Base-by-base conservation (phyloP, 1,284 basidiomycete genomes). In the Cerioporus squamosus region DNA sequence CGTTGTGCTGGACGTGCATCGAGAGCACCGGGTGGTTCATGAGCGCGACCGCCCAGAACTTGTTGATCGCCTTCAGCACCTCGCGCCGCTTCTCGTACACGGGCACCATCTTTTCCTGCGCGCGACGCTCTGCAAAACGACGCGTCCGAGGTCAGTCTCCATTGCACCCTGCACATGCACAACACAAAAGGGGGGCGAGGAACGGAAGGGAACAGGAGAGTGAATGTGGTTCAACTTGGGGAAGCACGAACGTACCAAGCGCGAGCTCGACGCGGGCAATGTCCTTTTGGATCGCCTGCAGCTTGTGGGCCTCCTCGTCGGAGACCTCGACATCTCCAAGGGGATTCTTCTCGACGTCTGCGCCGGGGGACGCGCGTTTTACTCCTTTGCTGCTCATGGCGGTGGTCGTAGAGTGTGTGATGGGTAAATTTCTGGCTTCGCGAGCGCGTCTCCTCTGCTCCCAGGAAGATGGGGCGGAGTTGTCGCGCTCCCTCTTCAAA, bases 41-140 rank as follows among this genome's bases (percentile, higher is more conserved):
- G 65, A 93, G 77, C 46, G 91, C 87, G 62, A 90, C 81, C 23
- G 88, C 82, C 91, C 91, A 93, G 77, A 93, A 93, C 69, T 87
- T 87, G 53, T 80, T 74, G 70, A 93, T 90, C 24, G 73, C 73
- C 74, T 88, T 88, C 55, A 85, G 72, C 46, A 86, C 74, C 57
- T 78, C 78, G 51, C 90, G 87, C 65, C 91, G 85, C 74, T 83
- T 86, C 68, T 86, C 81, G 67, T 86, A 92, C 36, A 85, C 81
- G 43, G 87, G 82, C 26, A 74, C 68, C 60, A 91, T 74, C 55
- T 80, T 79, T 61, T 79, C 71, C 67, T 86, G 79, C 39, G 83
- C 81, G 64, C 80, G 79, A 58, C 85, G 85, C 70, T 93, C 90
- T 93, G 69, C 55, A 50, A 33, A 38, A 39, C 62, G 23, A 49